Conservation (phyloP, 208 protist species). For the Porcisia hertigi region DNA sequence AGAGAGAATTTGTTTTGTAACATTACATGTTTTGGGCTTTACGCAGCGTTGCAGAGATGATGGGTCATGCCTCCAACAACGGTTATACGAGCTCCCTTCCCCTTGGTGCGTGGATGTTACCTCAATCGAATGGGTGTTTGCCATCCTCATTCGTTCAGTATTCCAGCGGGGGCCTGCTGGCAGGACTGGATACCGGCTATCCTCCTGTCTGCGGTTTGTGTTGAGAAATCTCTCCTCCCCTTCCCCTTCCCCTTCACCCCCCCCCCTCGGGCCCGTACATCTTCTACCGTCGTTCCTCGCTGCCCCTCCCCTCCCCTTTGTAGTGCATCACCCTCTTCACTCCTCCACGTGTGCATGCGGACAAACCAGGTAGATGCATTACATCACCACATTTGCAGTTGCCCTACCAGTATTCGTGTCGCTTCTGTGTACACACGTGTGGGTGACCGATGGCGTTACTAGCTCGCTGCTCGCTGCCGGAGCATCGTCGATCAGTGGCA, state of each 20-base stretch:
- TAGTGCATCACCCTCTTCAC: neutral
- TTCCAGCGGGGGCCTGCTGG: neutral
- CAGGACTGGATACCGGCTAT: neutral
- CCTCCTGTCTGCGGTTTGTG: neutral
- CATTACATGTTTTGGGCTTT: too few species aligned
- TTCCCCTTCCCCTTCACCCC: neutral
- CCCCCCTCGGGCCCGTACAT: too few species aligned
- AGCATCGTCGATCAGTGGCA: constrained; percentile 30
- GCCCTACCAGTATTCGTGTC: constrained; percentile 22
- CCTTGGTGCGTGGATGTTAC: neutral
- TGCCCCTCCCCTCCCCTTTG: neutral
- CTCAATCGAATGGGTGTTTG: neutral
- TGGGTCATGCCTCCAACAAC: too few species aligned
- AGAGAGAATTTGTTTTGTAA: too few species aligned
- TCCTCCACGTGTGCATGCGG: neutral
- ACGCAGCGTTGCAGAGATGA: too few species aligned
- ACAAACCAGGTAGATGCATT: constrained; percentile 1
- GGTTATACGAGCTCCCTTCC: neutral
- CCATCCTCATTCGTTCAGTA: neutral
- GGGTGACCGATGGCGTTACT: constrained; percentile 12
- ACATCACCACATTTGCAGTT: constrained; percentile 9
- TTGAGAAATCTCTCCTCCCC: neutral
- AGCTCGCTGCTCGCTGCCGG: constrained; percentile 35
- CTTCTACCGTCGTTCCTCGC: neutral
- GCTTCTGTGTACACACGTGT: neutral